Evolutionary conservation across 495 filamentous ascomycete genomes (phyloP).

Genomic region (Penicillium chermesinum): DNA sequence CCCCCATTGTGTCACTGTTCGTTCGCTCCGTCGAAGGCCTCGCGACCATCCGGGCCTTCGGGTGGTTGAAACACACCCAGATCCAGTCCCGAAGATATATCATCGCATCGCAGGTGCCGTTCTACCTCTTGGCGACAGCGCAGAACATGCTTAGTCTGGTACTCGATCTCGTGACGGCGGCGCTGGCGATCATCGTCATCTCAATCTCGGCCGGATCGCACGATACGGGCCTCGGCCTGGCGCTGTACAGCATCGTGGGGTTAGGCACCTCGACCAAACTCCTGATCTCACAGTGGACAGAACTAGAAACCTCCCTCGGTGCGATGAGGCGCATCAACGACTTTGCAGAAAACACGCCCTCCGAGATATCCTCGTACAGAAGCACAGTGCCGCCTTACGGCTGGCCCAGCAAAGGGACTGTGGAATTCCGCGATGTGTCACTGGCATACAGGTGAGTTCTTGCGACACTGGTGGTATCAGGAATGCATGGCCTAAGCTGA

Average conservation of each 20-base stretch:
- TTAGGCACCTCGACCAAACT: slow-evolving; percentile 42
- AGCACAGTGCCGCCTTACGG: not conserved
- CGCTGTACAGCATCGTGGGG: slow-evolving; percentile 41
- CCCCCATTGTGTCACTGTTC: slow-evolving; percentile 46
- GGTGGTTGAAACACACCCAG: slow-evolving; percentile 25
- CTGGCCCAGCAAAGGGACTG: not conserved
- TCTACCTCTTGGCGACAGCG: slow-evolving; percentile 39
- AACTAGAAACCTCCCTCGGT: slow-evolving; percentile 47
- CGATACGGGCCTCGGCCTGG: slow-evolving; percentile 54
- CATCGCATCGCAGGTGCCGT: slow-evolving; percentile 34
- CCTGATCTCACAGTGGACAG: slow-evolving; percentile 43
- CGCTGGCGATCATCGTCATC: not conserved
- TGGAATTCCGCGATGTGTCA: slow-evolving; percentile 35
- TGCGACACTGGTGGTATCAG: not conserved
- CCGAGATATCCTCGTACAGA: slow-evolving; percentile 9
- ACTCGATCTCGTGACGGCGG: slow-evolving; percentile 35
- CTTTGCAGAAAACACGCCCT: slow-evolving; percentile 30
- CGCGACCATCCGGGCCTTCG: slow-evolving; percentile 46
- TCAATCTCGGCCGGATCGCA: not conserved
- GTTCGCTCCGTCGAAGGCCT: slow-evolving; percentile 39
- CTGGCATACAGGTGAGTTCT: slow-evolving; percentile 10
- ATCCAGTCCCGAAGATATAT: slow-evolving; percentile 20
- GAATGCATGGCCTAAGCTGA: too few species aligned
- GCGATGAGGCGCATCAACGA: slow-evolving; percentile 39
- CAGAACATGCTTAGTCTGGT: slow-evolving; percentile 40